These are phyloP conservation scores for Neonectria faginata DNA, from an alignment of 2,329 filamentous ascomycete species.

Conservation along the genomic window DNA sequence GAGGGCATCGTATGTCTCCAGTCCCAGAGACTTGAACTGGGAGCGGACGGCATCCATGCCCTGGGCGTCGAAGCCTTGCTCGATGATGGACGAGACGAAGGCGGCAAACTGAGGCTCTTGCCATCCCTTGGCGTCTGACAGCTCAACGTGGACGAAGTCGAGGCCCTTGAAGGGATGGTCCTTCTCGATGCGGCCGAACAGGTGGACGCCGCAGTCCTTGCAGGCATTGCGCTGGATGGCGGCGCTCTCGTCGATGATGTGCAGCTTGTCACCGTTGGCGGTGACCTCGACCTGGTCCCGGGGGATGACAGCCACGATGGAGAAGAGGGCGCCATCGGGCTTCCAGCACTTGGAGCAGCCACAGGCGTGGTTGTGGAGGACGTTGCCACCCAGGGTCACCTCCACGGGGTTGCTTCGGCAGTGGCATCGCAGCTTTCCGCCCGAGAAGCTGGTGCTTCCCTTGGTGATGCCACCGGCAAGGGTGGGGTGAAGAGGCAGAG, in stretches of 20 bases:
- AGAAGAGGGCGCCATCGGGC: constrained; percentile 72
- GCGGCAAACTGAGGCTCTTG: constrained; percentile 78
- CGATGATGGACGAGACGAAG: constrained; percentile 75
- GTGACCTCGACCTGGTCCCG: constrained; percentile 66
- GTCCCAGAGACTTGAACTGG: constrained; percentile 64
- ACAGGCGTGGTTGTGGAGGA: constrained; percentile 77
- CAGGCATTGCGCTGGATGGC: constrained; percentile 72
- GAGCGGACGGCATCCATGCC: constrained; percentile 66
- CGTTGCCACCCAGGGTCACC: constrained; percentile 67
- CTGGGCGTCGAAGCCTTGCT: constrained; percentile 71
- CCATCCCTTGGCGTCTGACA: constrained; percentile 72
- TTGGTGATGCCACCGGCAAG: constrained; percentile 72
- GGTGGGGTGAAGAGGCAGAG: constrained; percentile 65
- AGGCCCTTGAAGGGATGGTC: constrained; percentile 76
- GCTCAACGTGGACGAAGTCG: constrained; percentile 76
- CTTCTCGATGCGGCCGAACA: constrained; percentile 73
- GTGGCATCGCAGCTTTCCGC: constrained; percentile 72
- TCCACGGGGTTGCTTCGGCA: constrained; percentile 68
- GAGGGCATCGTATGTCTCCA: constrained; percentile 73
- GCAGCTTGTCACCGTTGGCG: constrained; percentile 68
- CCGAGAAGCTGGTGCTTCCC: constrained; percentile 65
- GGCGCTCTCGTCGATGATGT: constrained; percentile 66
- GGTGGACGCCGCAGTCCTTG: constrained; percentile 69
- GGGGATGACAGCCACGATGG: constrained; percentile 71
- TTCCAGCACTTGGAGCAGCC: constrained; percentile 82